These are phyloP conservation scores for Lyophyllum shimeji DNA, from an alignment of 768 basidiomycete genomes.

Conservation along the genomic window DNA sequence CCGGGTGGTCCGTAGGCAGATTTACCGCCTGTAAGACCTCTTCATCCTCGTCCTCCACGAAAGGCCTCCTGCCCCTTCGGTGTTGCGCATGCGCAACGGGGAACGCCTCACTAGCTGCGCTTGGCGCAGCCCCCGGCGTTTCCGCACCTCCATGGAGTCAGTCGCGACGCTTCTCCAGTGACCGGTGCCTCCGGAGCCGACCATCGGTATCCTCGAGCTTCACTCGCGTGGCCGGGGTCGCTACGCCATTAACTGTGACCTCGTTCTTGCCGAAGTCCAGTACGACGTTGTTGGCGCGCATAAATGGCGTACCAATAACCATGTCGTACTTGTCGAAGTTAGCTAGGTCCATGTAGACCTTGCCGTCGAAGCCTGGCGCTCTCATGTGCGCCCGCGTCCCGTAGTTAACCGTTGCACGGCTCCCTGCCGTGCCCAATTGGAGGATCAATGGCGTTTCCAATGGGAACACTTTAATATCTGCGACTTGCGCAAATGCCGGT, in stretches of 20 bases:
- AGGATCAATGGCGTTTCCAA: conserved; percentile 12
- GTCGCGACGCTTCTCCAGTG: conserved; percentile 4
- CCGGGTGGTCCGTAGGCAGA: neutral
- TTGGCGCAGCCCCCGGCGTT: neutral
- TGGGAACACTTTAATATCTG: conserved; percentile 8
- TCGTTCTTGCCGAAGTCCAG: conserved; percentile 24
- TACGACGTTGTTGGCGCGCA: conserved; percentile 19
- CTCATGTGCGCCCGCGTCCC: conserved; percentile 17
- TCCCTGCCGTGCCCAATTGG: conserved; percentile 20
- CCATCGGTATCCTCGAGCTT: neutral
- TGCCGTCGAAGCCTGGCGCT: conserved; percentile 5
- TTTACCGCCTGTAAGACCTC: neutral
- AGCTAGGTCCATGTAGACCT: conserved; percentile 27
- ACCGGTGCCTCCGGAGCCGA: neutral
- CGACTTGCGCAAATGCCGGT: conserved; percentile 15
- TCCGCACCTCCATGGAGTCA: neutral
- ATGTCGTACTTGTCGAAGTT: conserved; percentile 36
- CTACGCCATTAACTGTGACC: conserved; percentile 11
- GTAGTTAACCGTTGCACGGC: conserved; percentile 26
- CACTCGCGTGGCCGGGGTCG: neutral
- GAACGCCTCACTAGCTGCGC: no score
- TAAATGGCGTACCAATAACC: conserved; percentile 35
- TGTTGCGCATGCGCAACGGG: neutral
- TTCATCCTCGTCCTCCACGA: neutral
- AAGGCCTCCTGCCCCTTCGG: neutral